Percentiles rank a stretch among this genome's conserved stretches.
Conservation (phyloP, 176 grass and related monocot species). For the Bromus sterilis region DNA sequence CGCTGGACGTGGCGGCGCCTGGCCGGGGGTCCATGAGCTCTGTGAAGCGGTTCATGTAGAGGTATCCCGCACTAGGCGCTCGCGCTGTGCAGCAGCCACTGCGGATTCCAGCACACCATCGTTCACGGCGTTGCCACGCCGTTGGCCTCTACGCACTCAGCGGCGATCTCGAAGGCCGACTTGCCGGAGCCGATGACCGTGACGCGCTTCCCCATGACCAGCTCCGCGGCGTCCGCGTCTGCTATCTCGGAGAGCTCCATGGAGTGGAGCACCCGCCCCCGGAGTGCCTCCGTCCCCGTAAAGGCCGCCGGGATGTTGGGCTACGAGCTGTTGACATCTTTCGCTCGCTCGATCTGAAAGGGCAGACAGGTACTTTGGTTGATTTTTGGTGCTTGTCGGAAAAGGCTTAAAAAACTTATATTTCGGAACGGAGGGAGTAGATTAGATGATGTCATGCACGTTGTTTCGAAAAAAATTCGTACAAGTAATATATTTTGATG, state of each 20-base stretch:
- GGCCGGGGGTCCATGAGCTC: constrained; percentile 52
- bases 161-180: constrained; percentile 27
- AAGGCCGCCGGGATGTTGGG: constrained; percentile 53
- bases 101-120: constrained; percentile 29
- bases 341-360: too few relatives aligned
- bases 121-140: constrained; percentile 40
- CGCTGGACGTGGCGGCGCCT: constrained; percentile 11
- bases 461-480: too few relatives aligned
- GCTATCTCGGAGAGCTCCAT: constrained; percentile 46
- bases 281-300: constrained; percentile 51
- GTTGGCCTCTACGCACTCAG: constrained; percentile 36
- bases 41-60: constrained; percentile 51
- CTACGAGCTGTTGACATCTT: too few relatives aligned
- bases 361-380: too few relatives aligned
- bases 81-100: constrained; percentile 29
- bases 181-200: constrained; percentile 38
- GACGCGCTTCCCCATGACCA: constrained; percentile 40
- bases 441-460: too few relatives aligned
- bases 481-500: too few relatives aligned
- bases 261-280: constrained; percentile 47
- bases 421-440: too few relatives aligned
- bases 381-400: too few relatives aligned
- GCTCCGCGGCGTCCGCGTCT: constrained; percentile 18
- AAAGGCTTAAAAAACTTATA: too few relatives aligned
- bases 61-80: constrained; percentile 14